A percentile compares a stretch with the other conserved stretches of the same genome.
Conservation (phyloP, 352 stramenopile genomes). For the Pythium aphanidermatum region DNA sequence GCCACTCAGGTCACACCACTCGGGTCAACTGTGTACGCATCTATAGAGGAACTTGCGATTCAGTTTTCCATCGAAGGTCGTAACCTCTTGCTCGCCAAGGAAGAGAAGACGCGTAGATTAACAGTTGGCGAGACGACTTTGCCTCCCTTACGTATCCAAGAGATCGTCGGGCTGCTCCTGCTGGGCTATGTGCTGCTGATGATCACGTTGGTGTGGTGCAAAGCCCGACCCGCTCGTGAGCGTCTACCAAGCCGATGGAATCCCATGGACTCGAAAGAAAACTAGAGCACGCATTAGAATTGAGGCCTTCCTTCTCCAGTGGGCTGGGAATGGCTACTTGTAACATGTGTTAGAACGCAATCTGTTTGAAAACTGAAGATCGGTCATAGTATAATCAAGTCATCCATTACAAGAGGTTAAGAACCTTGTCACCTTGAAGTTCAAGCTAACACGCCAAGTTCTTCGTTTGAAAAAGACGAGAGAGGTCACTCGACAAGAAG, state of each 20-base stretch:
- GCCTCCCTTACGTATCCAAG: slow-evolving; percentile 28
- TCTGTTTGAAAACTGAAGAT: background rate
- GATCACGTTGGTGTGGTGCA: slow-evolving; percentile 75
- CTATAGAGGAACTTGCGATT: slow-evolving; percentile 72
- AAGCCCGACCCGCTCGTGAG: slow-evolving; percentile 57
- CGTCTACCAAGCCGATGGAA: slow-evolving; percentile 77
- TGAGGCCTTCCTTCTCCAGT: too few species aligned
- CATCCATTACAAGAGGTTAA: too few species aligned
- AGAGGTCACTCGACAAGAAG: background rate
- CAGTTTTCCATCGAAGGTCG: slow-evolving; percentile 71
- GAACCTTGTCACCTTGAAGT: slow-evolving; percentile 22
- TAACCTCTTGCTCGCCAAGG: slow-evolving; percentile 46
- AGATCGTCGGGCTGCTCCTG: slow-evolving; percentile 64
- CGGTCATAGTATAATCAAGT: too few species aligned
- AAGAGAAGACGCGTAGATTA: slow-evolving; percentile 15
- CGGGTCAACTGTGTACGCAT: slow-evolving; percentile 66
- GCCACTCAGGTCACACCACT: slow-evolving; percentile 68
- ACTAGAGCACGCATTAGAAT: too few species aligned
- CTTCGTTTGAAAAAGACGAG: slow-evolving; percentile 17
- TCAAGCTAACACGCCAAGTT: slow-evolving; percentile 15
- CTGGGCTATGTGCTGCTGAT: slow-evolving; percentile 59
- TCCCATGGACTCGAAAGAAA: slow-evolving; percentile 68
- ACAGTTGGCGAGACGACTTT: slow-evolving; percentile 9
- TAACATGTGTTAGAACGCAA: too few species aligned
- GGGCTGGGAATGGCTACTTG: too few species aligned